Evolutionary conservation across 345 rosid species (phyloP), one percentile per base, ranked within the genome.

Genomic region (Rhizophora mangle): DNA sequence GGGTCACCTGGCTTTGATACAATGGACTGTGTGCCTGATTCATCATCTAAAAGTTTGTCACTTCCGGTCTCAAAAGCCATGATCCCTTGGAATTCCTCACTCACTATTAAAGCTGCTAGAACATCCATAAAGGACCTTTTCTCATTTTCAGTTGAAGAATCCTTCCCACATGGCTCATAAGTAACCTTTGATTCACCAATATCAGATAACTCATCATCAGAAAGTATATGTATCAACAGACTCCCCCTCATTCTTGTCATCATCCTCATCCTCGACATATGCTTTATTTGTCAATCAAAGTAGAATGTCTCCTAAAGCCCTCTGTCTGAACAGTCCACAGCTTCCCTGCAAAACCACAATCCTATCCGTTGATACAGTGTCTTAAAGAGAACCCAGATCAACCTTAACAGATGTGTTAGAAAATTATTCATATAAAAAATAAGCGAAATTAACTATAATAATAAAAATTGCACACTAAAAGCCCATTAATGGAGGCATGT

Each of bases 241-340:
- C 81, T 69, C 85, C 62, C 77, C 83, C 58, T 68, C 75, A 54
- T 77, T 55, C 58, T 77, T 83, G 68, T 88, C 96, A 73, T 95
- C 98, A 74, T 92, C 99, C 82, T 92, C 99, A 65, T 95, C 99
- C 84, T 95, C 97, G 68, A 92, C 98, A 68, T 92, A 95, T 61
- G 86, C 96, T 83, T 95, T 95, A 78, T 92, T 92, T 49, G 98
- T 95, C 59, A 95, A 89, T 70, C 98, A 86, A 72, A 95, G 89
- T 47, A 90, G 76, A 68, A 95, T 72, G 79, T 92, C 96, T 67
- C 99, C 99, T 22, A 88, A 70, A 74, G 96, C 83, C 26, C 92
- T 79, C 72, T 86, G 89, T 62, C 91, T 68, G 20, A 90, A 84
- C 69, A 85, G 64, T 81, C 87, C 88, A 98, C 92, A 89, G 36